Evolutionary conservation across 1,284 basidiomycete species (phyloP).

Genomic region (Kalmanozyma brasiliensis): DNA sequence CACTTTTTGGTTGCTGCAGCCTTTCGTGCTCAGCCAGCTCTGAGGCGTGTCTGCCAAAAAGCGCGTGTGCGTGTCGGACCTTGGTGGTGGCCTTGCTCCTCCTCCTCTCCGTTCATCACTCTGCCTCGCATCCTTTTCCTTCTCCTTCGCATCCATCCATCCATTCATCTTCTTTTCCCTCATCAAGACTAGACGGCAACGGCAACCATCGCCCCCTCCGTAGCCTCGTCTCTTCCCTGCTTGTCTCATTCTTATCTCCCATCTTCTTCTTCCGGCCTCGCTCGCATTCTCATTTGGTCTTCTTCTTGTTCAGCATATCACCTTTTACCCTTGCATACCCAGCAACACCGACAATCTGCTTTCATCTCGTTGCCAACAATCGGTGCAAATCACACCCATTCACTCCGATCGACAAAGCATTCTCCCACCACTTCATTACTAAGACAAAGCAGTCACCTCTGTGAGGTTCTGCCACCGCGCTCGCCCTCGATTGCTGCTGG

Average conservation of each 20-base stretch:
- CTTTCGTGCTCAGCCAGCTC: too few species aligned
- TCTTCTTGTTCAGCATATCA: not conserved
- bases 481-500: slow-evolving; percentile 38
- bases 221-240: slow-evolving; percentile 10
- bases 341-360: not conserved
- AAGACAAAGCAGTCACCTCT: slow-evolving; percentile 15
- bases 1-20: too few species aligned
- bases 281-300: not conserved
- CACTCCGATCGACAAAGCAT: slow-evolving; percentile 8
- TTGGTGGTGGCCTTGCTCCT: not conserved
- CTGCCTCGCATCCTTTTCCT: not conserved
- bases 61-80: not conserved
- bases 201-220: slow-evolving; percentile 11
- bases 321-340: not conserved
- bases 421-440: slow-evolving; percentile 4
- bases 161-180: slow-evolving; percentile 1
- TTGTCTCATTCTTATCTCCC: slow-evolving; percentile 1
- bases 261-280: slow-evolving; percentile 5
- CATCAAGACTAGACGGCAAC: slow-evolving; percentile 10
- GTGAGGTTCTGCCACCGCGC: slow-evolving; percentile 16
- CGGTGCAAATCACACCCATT: not conserved
- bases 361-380: not conserved
- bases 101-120: too few species aligned
- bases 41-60: not conserved
- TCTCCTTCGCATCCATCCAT: not conserved